Base-by-base conservation (phyloP, 75 land plant species). In the Cunninghamia lanceolata region DNA sequence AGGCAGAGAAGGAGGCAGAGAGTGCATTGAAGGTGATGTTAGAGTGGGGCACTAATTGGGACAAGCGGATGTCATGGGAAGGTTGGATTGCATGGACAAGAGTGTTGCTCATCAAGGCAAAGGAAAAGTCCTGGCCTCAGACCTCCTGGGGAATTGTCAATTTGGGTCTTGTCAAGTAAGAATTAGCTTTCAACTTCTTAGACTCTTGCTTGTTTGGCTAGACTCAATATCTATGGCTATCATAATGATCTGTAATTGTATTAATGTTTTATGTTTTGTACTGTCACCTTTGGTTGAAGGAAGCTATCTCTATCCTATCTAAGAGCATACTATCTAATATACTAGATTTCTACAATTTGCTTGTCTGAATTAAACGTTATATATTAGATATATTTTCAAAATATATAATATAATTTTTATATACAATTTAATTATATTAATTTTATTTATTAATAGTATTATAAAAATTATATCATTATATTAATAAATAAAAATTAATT, bases 11-110 rank as follows among this genome's bases (percentile, higher is more conserved):
- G 66, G 93, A 88, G 86, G 96, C 94, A 0, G 91, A 85, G 79
- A 79, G 36, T 83, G 99, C 96, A 84, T 35, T 97, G 89, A 88
- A 83, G 85, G 86, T 92, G 39, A 28, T 97, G 88, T 46, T 97
- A 86, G 93, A 94, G 86, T 97, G 99, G 99, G 95, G 96, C 17
- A 94, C 95, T 35, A 86, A 87, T 21, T 97, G 99, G 99, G 99
- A 97, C 83, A 97, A 97, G 93, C 89, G 99, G 73, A 93, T 93
- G 92, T 78, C 93, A 15, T 97, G 99, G 99, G 95, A 93, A 77
- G 99, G 95, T 0, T 96, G 98, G 99, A 82, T 97, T 88, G 93
- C 99, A 36, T 97, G 96, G 95, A 88, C 88, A 8, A 91, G 99
- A 63, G 96, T 97, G 39, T 3, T 96, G 84, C 70, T 87, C n/a